Conservation (phyloP, 1,139 yeast genomes). For the Saccharomycopsis hybrid region DNA sequence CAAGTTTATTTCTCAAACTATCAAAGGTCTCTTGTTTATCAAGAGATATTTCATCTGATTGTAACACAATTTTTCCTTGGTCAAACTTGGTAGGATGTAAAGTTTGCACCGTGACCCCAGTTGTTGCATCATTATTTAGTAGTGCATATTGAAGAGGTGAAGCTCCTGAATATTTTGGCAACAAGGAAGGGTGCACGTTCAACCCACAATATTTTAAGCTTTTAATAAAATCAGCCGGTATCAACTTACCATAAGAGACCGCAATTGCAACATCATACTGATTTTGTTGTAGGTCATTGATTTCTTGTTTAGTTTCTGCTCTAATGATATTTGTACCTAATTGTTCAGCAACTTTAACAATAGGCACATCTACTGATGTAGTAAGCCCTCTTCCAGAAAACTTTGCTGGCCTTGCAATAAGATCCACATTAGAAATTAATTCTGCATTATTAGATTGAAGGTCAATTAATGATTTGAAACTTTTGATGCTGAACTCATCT, state of each 20-base stretch:
- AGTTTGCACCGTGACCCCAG: slow-evolving; percentile 90
- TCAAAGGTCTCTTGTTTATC: slow-evolving; percentile 36
- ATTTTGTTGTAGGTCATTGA: slow-evolving; percentile 31
- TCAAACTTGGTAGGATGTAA: slow-evolving; percentile 86
- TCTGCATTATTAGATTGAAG: no score
- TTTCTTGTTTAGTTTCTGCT: slow-evolving; percentile 57
- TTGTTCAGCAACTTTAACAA: slow-evolving; percentile 39
- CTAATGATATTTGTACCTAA: slow-evolving; percentile 35
- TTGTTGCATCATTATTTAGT: slow-evolving; percentile 49
- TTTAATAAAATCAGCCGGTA: slow-evolving; percentile 54
- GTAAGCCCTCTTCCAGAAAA: slow-evolving; percentile 62
- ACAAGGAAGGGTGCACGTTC: slow-evolving; percentile 87
- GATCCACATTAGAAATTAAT: slow-evolving; percentile 43
- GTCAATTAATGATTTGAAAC: slow-evolving; percentile 42
- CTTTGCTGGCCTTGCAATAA: slow-evolving; percentile 64
- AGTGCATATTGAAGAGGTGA: slow-evolving; percentile 85
- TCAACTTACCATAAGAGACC: slow-evolving; percentile 80
- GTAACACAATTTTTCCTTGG: slow-evolving; percentile 64
- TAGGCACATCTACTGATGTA: slow-evolving; percentile 45
- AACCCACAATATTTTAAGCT: slow-evolving; percentile 58
- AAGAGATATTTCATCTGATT: slow-evolving; percentile 41
- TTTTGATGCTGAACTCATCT: slow-evolving; percentile 62
- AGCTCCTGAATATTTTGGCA: slow-evolving; percentile 82
- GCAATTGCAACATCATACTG: slow-evolving; percentile 68
- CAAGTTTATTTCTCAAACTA: slow-evolving; percentile 43